Evolutionary conservation across 768 basidiomycete genomes (phyloP), one percentile per base, ranked within the genome.

Genomic region (Gymnopilus junonius): DNA sequence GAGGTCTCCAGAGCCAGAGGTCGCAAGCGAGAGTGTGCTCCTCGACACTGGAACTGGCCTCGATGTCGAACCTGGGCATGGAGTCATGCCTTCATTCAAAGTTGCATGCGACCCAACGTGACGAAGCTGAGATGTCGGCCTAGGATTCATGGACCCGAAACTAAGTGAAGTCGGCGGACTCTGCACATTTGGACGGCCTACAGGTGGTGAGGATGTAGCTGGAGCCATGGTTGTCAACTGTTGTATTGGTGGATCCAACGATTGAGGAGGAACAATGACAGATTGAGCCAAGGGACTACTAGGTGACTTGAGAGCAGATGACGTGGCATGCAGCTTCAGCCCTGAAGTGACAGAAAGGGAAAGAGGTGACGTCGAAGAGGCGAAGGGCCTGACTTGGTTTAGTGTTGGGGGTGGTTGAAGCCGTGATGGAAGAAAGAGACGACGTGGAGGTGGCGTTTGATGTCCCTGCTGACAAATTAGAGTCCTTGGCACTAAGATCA

Each of bases 301-400:
- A 10, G 79, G 78, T 2, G 78, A 69, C 31, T 74, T 79, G 54
- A 75, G 40, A 45, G 56, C 48, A 15, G 65, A 37, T 23, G 62
- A 59, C 37, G 57, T 15, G 8, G 29, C 15, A 31, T 50, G 55
- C 15, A 55, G 63, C 23, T 62, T 67, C 27, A 67, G 14, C 11
- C 23, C 17, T 21, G 46, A 48, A 2, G 55, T 29, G 5, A 11
- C 20, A 17, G 81, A 77, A 6, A 83, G 70, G 6, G 82, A 81
- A 5, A 80, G 79, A 32, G 76, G 86, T 35, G 80, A 81, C 27
- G 82, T 68, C 61, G 77, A 3, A 63, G 72, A 15, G 61, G 77
- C 57, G 65, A 77, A 60, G 69, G 64, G 66, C 65, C 76, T 58
- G 37, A 7, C 55, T 20, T 0, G 59, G 46, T 48, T 64, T 65